Conservation (phyloP, 495 filamentous ascomycete genomes). For the Penicillium subrubescens region DNA sequence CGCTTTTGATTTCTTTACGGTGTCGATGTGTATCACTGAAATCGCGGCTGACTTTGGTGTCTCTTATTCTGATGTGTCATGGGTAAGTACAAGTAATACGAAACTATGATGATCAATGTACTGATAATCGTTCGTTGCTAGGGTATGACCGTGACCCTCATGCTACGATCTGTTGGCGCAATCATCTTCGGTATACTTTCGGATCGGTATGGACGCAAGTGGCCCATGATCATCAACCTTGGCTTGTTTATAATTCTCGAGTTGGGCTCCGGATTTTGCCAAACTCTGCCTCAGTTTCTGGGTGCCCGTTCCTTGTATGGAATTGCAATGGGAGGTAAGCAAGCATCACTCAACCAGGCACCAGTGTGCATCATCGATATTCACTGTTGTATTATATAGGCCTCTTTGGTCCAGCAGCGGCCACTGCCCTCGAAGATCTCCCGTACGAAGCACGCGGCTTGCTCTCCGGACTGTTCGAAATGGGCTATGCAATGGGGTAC, state of each 20-base stretch:
- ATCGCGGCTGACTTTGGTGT: conserved; percentile 36
- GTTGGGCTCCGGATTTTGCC: conserved; percentile 69
- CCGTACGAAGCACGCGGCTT: conserved; percentile 67
- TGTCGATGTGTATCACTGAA: conserved; percentile 40
- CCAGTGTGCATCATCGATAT: not conserved
- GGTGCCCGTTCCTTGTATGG: conserved; percentile 72
- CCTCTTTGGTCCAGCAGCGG: conserved; percentile 76
- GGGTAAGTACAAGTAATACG: conserved; percentile 18
- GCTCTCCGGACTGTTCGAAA: conserved; percentile 72
- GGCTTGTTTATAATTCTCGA: conserved; percentile 72
- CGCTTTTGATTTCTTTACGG: conserved; percentile 46
- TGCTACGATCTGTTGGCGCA: conserved; percentile 72
- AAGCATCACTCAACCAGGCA: not conserved
- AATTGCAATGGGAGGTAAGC: conserved; percentile 68
- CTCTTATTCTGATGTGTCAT: conserved; percentile 37
- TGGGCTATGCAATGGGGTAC: conserved; percentile 77
- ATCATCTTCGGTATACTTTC: conserved; percentile 68
- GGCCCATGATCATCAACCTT: conserved; percentile 77
- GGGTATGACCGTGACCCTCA: conserved; percentile 78
- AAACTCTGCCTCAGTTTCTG: conserved; percentile 70
- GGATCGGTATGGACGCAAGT: conserved; percentile 78
- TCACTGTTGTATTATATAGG: conserved; percentile 25
- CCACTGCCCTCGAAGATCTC: conserved; percentile 76
- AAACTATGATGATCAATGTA: not conserved
- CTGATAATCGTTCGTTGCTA: not conserved